These are phyloP conservation scores for Fusarium nygamai DNA, from an alignment of 2,329 filamentous ascomycete species.

Conservation along the genomic window DNA sequence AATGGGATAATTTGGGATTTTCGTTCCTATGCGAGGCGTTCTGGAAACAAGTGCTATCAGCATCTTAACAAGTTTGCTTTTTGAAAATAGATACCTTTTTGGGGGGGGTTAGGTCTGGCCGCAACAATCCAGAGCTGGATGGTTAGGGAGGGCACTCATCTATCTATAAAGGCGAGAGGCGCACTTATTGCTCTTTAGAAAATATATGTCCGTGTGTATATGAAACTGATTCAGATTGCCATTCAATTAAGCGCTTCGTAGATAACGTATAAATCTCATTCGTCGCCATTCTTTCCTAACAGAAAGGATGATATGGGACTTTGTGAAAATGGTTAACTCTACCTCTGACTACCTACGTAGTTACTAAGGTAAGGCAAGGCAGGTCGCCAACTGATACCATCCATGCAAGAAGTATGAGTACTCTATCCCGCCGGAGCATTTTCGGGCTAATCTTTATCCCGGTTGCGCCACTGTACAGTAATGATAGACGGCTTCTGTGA, in stretches of 20 bases:
- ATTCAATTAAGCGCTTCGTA: neutral
- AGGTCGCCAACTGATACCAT: neutral
- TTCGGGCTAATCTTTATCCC: slow-evolving; percentile 1
- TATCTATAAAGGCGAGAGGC: neutral
- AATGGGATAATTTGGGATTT: neutral
- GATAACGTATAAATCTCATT: neutral
- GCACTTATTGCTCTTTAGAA: neutral
- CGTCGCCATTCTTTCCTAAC: neutral
- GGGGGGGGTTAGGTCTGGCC: neutral
- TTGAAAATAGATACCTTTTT: slow-evolving; percentile 34
- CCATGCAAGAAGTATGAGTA: neutral
- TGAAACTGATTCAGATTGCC: neutral
- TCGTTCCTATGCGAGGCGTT: slow-evolving; percentile 14
- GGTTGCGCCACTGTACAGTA: neutral
- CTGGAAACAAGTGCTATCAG: slow-evolving; percentile 17
- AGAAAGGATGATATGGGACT: neutral
- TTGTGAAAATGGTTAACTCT: neutral
- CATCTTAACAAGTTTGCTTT: slow-evolving; percentile 21
- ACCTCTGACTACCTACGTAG: neutral
- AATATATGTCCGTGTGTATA: neutral
- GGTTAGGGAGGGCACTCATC: neutral
- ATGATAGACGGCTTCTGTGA: neutral
- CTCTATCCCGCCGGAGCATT: neutral
- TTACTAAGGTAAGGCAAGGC: too few species aligned
- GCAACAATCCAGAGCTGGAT: neutral